A percentile compares a stretch with the other conserved stretches of the same genome.
These are phyloP conservation scores for Pichia manshurica DNA, from an alignment of 805 yeast species.

Conservation along the genomic window DNA sequence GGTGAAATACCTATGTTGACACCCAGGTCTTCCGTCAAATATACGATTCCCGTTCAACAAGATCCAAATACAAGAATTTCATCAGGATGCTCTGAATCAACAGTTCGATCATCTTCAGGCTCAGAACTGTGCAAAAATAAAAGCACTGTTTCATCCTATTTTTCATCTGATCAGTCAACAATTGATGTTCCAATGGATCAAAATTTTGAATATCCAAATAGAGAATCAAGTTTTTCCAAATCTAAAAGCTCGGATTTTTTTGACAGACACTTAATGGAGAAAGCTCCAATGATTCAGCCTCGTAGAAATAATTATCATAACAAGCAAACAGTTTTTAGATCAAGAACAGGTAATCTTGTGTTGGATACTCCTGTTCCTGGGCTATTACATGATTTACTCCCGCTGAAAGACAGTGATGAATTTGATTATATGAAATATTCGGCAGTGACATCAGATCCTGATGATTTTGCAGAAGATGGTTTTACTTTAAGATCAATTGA, in stretches of 20 bases:
- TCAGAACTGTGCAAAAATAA: conserved; percentile 15
- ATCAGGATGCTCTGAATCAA: conserved; percentile 16
- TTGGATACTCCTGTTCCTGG: conserved; percentile 94
- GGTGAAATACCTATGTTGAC: conserved; percentile 22
- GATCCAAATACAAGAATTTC: conserved; percentile 17
- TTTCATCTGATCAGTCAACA: conserved; percentile 20
- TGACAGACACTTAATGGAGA: conserved; percentile 12
- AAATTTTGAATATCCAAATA: conserved; percentile 17
- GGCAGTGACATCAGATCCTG: conserved; percentile 93
- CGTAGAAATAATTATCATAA: conserved; percentile 32
- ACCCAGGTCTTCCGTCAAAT: conserved; percentile 13
- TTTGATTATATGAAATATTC: conserved; percentile 95
- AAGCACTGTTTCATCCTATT: conserved; percentile 17
- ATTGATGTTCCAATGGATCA: conserved; percentile 17
- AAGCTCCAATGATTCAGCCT: conserved; percentile 29
- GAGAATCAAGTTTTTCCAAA: conserved; percentile 14
- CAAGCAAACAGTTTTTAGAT: conserved; percentile 57
- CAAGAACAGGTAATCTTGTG: conserved; percentile 77
- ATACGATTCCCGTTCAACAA: conserved; percentile 12
- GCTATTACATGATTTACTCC: conserved; percentile 75
- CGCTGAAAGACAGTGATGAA: conserved; percentile 85
- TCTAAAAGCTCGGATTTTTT: conserved; percentile 8
- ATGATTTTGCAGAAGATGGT: conserved; percentile 72
- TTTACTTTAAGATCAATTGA: conserved; percentile 84
- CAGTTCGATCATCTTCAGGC: conserved; percentile 14